Evolutionary conservation across 2,329 filamentous ascomycete genomes (phyloP), one percentile per base, ranked within the genome.

Genomic region (Blastomyces emzantsi): DNA sequence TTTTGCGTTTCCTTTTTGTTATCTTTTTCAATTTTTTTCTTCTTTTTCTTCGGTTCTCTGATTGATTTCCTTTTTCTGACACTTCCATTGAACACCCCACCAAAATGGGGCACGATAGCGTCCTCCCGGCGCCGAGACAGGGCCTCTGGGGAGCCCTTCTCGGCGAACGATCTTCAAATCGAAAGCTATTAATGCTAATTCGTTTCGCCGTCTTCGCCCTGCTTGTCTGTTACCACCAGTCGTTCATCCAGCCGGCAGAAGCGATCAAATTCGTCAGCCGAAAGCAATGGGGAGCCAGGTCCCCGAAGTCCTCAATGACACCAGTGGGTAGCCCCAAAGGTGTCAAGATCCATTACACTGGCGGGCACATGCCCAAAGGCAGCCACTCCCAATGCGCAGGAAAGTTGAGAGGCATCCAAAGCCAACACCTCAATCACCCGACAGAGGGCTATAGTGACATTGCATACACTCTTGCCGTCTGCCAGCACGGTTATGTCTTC

Each of bases 401-500:
- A 45, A 51, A 51, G 22, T 33, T 61, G 62, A 43, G 47, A 28
- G 9, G 11, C n/a, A 51, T 60, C 33, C 62, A 63, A 30, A 47
- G 5, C 33, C 17, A 60, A n/a, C 62, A 63, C 22, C 58, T 25
- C 28, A 58, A 63, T 19, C 22, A 63, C 22, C 33, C 33, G 1
- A 30, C 43, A 17, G 47, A 63, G 8, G 57, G 54, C 11, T 63
- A 39, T 19, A 17, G 58, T 19, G 62, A 63, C 47, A 60, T 63
- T 39, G 56, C 62, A 15, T 63, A 63, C 49, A 63, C 49, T 43
- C 62, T 63, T 30, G 62, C 56, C n/a, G 62, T 63, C 28, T 63
- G 62, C 62, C 62, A 60, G 47, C 62, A 63, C 56, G 62, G 62
- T 8, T 61, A 61, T 19, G 62, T 63, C 17, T 63, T 52, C 56